These are phyloP conservation scores for Hypericum androsaemum DNA, from an alignment of 345 rosid species.

Conservation along the genomic window DNA sequence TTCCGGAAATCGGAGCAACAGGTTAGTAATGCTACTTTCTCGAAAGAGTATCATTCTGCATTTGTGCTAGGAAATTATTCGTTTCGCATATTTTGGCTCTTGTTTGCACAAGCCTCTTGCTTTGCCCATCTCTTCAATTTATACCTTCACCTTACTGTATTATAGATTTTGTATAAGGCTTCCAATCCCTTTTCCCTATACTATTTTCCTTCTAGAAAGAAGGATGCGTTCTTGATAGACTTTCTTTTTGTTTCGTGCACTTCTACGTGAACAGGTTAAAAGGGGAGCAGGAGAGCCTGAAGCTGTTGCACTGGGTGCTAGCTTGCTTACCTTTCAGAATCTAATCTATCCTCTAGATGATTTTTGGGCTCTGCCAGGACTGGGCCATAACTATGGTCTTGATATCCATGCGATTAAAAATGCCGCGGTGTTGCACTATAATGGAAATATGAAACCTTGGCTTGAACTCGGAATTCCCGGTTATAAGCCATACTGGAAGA, in stretches of 20 bases:
- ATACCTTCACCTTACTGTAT: no score
- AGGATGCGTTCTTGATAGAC: no score
- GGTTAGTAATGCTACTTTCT: conserved; percentile 32
- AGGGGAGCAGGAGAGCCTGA: conserved; percentile 18
- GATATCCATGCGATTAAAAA: conserved; percentile 13
- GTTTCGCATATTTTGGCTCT: conserved; percentile 1
- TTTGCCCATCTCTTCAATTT: no score
- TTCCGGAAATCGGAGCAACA: conserved; percentile 41
- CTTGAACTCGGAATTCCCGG: conserved; percentile 24
- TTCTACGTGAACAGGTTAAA: conserved; percentile 27
- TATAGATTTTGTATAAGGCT: no score
- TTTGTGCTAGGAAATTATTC: background rate
- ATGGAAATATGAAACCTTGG: conserved; percentile 31
- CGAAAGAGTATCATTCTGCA: background rate
- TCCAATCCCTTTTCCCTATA: no score
- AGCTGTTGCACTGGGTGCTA: conserved; percentile 7
- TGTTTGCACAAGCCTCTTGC: no score
- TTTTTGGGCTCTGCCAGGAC: conserved; percentile 19
- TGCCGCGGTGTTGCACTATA: conserved; percentile 25
- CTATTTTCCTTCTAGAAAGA: no score
- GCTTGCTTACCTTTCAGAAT: conserved; percentile 22
- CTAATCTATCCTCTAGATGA: conserved; percentile 17
- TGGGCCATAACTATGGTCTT: conserved; percentile 20
- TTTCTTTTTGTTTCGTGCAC: no score
- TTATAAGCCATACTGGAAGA: conserved; percentile 23